phyloP scores from a whole-genome alignment of 352 stramenopile genomes.

The Sclerospora graminicola region DNA sequence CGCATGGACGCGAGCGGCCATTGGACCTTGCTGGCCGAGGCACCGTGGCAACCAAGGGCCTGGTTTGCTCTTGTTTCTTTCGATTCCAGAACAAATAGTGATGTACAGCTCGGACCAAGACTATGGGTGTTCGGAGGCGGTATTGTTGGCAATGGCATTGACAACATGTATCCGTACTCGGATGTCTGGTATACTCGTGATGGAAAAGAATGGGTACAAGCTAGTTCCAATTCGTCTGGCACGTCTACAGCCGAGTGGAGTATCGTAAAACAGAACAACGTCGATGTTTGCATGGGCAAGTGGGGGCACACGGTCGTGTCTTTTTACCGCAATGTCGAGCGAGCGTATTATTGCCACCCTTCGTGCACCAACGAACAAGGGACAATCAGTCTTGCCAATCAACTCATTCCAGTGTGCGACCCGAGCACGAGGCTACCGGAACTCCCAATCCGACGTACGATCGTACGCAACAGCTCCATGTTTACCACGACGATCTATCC shows the following conservation, averaged over 20 bases:
- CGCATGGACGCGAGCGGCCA: slow-evolving; percentile 33
- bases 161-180: slow-evolving; percentile 61
- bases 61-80: slow-evolving; percentile 74
- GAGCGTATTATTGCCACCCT: slow-evolving; percentile 45
- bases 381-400: slow-evolving; percentile 35
- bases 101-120: slow-evolving; percentile 50
- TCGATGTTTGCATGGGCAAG: slow-evolving; percentile 52
- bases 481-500: slow-evolving; percentile 54
- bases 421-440: slow-evolving; percentile 21
- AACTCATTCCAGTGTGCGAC: too few relatives aligned
- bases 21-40: slow-evolving; percentile 32
- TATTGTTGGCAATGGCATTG: slow-evolving; percentile 55
- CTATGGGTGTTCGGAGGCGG: slow-evolving; percentile 73
- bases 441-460: slow-evolving; percentile 22
- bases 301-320: slow-evolving; percentile 55
- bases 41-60: slow-evolving; percentile 55
- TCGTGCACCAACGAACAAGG: slow-evolving; percentile 37
- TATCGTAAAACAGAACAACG: slow-evolving; percentile 35
- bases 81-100: slow-evolving; percentile 47
- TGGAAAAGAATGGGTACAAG: slow-evolving; percentile 35
- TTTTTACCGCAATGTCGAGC: slow-evolving; percentile 37
- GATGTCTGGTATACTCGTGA: slow-evolving; percentile 70
- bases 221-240: slow-evolving; percentile 54
- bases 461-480: slow-evolving; percentile 35
- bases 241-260: slow-evolving; percentile 73